phyloP scores from a whole-genome alignment of 1,284 basidiomycete genomes.

The Earliella scabrosa region DNA sequence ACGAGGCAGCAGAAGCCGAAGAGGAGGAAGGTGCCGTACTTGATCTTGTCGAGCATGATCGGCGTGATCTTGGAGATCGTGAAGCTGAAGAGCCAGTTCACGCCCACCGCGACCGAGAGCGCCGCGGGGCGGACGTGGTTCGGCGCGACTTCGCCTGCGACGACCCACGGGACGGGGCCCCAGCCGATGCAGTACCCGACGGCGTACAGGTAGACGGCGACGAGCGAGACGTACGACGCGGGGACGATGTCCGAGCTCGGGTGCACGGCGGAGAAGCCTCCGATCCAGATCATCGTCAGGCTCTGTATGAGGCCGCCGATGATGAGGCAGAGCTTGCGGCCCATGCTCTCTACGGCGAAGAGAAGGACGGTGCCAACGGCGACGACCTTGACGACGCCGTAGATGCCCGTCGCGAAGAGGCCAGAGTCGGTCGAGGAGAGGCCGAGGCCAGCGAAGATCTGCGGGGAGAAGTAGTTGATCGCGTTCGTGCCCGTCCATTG shows the following conservation, averaged over 20 bases:
- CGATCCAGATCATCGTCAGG: slow-evolving; percentile 51
- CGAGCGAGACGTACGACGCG: slow-evolving; percentile 52
- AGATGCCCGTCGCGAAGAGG: slow-evolving; percentile 51
- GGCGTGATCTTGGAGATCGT: slow-evolving; percentile 54
- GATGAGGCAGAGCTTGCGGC: slow-evolving; percentile 51
- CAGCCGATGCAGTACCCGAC: slow-evolving; percentile 47
- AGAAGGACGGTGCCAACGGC: slow-evolving; percentile 43
- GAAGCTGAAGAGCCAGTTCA: slow-evolving; percentile 55
- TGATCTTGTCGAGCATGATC: slow-evolving; percentile 33
- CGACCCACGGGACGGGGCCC: slow-evolving; percentile 47
- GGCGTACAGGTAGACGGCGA: slow-evolving; percentile 53
- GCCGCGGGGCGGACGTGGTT: slow-evolving; percentile 50
- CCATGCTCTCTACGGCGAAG: slow-evolving; percentile 48
- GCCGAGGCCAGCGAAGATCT: background rate
- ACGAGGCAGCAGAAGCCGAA: slow-evolving; percentile 42
- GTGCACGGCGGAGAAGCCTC: slow-evolving; percentile 47
- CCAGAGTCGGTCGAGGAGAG: background rate
- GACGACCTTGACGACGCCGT: slow-evolving; percentile 62
- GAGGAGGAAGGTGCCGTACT: slow-evolving; percentile 55
- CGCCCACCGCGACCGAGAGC: slow-evolving; percentile 46
- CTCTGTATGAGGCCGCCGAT: slow-evolving; percentile 50
- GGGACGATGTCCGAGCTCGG: slow-evolving; percentile 38
- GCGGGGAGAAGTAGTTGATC: slow-evolving; percentile 62
- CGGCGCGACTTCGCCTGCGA: slow-evolving; percentile 52
- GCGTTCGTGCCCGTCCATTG: slow-evolving; percentile 89